These are phyloP conservation scores for Huiozyma naganishii DNA, from an alignment of 805 yeast genomes.

Conservation along the genomic window DNA sequence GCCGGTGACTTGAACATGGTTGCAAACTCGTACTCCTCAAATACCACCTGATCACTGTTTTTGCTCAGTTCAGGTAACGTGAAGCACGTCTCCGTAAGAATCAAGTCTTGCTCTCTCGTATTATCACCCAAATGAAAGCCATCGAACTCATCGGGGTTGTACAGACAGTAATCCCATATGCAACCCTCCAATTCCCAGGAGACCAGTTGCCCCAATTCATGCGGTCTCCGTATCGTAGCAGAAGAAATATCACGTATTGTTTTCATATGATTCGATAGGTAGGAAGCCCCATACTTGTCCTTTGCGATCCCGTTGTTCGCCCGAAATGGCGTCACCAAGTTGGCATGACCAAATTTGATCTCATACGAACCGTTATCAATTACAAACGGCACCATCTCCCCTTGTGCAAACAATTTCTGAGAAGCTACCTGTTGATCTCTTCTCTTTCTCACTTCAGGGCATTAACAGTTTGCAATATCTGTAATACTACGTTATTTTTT, in stretches of 20 bases:
- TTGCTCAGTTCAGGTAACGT: constrained; percentile 72
- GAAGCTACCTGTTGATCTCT: too few species aligned
- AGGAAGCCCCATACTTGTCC: constrained; percentile 62
- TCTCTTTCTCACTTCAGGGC: background rate
- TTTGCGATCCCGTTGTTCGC: constrained; percentile 64
- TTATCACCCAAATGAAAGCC: constrained; percentile 36
- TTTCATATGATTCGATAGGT: constrained; percentile 60
- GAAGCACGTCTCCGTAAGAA: constrained; percentile 72
- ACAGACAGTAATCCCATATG: constrained; percentile 77
- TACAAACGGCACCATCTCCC: constrained; percentile 34
- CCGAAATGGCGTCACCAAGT: constrained; percentile 32
- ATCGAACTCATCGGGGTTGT: constrained; percentile 33
- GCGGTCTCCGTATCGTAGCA: constrained; percentile 65
- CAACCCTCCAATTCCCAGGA: constrained; percentile 88
- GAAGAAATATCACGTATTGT: constrained; percentile 66
- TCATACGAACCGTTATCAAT: constrained; percentile 87
- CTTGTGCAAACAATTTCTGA: constrained; percentile 10
- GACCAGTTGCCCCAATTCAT: constrained; percentile 76
- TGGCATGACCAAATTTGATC: constrained; percentile 53
- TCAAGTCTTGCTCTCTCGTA: constrained; percentile 43
- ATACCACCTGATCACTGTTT: constrained; percentile 81
- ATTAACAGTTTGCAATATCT: too few species aligned
- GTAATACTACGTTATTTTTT: too few species aligned
- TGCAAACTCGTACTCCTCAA: constrained; percentile 84
- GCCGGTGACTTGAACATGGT: constrained; percentile 58